Evolutionary conservation across 2,329 filamentous ascomycete genomes (phyloP).

Genomic region (Colletotrichum filicis): DNA sequence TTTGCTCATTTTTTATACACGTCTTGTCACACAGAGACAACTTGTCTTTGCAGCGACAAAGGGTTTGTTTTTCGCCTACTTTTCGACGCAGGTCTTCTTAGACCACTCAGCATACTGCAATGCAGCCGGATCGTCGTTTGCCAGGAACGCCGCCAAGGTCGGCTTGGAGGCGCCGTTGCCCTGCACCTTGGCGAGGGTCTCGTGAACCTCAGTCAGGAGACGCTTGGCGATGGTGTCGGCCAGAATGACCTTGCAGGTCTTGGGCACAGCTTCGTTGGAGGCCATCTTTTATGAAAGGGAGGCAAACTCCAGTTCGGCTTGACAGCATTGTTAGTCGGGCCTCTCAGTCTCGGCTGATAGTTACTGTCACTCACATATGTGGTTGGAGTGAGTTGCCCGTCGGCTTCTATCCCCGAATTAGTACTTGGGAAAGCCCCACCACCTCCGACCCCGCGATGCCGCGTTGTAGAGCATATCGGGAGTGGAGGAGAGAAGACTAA

Average conservation of each 20-base stretch:
- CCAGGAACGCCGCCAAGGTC: conserved; percentile 89
- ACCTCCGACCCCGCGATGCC: conserved; percentile 29
- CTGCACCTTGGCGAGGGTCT: conserved; percentile 78
- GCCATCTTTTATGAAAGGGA: conserved; percentile 46
- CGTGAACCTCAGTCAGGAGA: conserved; percentile 80
- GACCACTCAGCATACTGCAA: conserved; percentile 97
- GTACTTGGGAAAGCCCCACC: conserved; percentile 33
- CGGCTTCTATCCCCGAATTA: conserved; percentile 28
- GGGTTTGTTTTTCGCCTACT: conserved; percentile 69
- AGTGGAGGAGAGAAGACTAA: conserved; percentile 4
- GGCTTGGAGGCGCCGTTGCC: conserved; percentile 68
- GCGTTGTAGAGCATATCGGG: not conserved
- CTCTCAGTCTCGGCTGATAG: not conserved
- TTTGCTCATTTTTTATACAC: not conserved
- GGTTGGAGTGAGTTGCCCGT: conserved; percentile 22
- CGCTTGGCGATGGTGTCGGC: conserved; percentile 88
- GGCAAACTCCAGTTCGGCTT: not conserved
- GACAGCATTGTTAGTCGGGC: not conserved
- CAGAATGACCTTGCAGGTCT: conserved; percentile 92
- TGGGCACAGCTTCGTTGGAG: conserved; percentile 57
- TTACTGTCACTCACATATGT: conserved; percentile 11
- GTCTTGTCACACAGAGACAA: not conserved
- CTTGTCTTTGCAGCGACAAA: not conserved
- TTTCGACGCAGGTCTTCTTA: conserved; percentile 93
- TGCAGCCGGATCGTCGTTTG: conserved; percentile 90